Evolutionary conservation across 495 filamentous ascomycete genomes (phyloP).

Genomic region (Pseudotulostoma volvatum): DNA sequence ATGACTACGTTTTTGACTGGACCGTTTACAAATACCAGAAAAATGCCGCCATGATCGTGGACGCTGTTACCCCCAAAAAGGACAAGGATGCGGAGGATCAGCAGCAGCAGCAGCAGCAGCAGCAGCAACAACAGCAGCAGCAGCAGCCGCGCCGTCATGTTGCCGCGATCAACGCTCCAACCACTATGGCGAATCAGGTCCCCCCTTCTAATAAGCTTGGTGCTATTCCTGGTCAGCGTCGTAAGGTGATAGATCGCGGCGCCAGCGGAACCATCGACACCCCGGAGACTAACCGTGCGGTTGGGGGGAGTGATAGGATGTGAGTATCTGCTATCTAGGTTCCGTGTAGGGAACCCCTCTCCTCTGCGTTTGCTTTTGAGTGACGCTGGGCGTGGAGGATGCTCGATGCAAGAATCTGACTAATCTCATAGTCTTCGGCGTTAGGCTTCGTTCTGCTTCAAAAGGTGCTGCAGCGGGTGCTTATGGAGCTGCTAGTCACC

Average conservation of each 20-base stretch:
- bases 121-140: too few relatives aligned
- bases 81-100: slow-evolving; percentile 66
- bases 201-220: slow-evolving; percentile 49
- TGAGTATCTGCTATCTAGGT: slow-evolving; percentile 77
- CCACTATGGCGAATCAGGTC: slow-evolving; percentile 36
- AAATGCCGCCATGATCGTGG: slow-evolving; percentile 82
- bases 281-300: slow-evolving; percentile 72
- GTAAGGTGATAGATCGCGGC: slow-evolving; percentile 66
- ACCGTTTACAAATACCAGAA: slow-evolving; percentile 99
- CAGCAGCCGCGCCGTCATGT: slow-evolving; percentile 40
- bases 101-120: slow-evolving; percentile 37
- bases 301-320: slow-evolving; percentile 95
- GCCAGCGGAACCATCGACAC: slow-evolving; percentile 42
- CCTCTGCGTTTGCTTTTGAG: slow-evolving; percentile 65
- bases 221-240: slow-evolving; percentile 61
- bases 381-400: slow-evolving; percentile 63
- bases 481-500: slow-evolving; percentile 53
- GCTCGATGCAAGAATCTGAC: slow-evolving; percentile 58
- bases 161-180: slow-evolving; percentile 36
- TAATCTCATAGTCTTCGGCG: slow-evolving; percentile 79
- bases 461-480: slow-evolving; percentile 56
- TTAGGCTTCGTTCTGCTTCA: slow-evolving; percentile 89
- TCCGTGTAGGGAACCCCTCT: slow-evolving; percentile 76
- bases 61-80: slow-evolving; percentile 51
- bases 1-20: slow-evolving; percentile 99